These are phyloP conservation scores for Leccinum olivaceopallidum DNA, from an alignment of 768 basidiomycete species.

Conservation along the genomic window DNA sequence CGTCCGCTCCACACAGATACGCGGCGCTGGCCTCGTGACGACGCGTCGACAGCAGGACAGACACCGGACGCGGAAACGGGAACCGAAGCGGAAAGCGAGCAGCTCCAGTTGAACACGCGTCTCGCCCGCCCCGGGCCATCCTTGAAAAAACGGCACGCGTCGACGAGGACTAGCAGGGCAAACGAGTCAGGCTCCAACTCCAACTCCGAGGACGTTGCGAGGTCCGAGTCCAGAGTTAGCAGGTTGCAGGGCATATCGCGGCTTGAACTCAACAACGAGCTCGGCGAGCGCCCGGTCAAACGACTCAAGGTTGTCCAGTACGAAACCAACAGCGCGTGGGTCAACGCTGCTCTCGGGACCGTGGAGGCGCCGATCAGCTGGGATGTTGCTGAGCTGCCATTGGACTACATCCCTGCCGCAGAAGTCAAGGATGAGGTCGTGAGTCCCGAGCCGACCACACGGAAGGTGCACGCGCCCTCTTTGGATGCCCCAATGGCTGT, in stretches of 20 bases:
- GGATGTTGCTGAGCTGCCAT: slow-evolving; percentile 7
- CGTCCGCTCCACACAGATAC: neutral
- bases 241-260: neutral
- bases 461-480: neutral
- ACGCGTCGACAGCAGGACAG: slow-evolving; percentile 4
- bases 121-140: neutral
- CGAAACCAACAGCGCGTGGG: slow-evolving; percentile 14
- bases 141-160: slow-evolving; percentile 4
- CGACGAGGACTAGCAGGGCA: neutral
- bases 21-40: neutral
- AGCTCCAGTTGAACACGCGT: slow-evolving; percentile 2
- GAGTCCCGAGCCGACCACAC: neutral
- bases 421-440: neutral
- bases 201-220: slow-evolving; percentile 13
- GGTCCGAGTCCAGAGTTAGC: neutral
- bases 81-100: slow-evolving; percentile 27
- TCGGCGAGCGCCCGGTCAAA: slow-evolving; percentile 17
- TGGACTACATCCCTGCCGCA: slow-evolving; percentile 8
- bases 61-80: slow-evolving; percentile 19
- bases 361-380: slow-evolving; percentile 22
- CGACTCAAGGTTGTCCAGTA: slow-evolving; percentile 24
- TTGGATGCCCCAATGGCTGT: neutral
- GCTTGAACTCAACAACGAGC: neutral
- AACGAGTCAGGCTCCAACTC: slow-evolving; percentile 6
- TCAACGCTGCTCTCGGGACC: slow-evolving; percentile 29